phyloP scores from a whole-genome alignment of 495 filamentous ascomycete species.

The Aspergillus sclerotiicarbonarius region DNA sequence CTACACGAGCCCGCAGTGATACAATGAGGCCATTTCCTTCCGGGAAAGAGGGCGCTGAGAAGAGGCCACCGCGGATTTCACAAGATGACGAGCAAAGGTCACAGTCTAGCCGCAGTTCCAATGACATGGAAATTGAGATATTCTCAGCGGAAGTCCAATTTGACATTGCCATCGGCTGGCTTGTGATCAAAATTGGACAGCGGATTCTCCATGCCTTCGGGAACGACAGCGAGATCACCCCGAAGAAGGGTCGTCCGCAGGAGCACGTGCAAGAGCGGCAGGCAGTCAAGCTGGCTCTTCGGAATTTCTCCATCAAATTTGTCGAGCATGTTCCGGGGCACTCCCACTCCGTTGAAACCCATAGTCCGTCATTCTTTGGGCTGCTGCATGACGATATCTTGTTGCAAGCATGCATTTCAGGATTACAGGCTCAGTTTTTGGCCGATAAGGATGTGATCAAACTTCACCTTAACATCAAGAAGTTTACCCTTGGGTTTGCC shows the following conservation, averaged over 20 bases:
- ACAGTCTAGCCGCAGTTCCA: neutral
- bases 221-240: slow-evolving; percentile 13
- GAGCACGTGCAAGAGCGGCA: slow-evolving; percentile 24
- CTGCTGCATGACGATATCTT: slow-evolving; percentile 36
- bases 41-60: slow-evolving; percentile 10
- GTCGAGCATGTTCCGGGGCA: slow-evolving; percentile 58
- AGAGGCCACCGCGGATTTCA: slow-evolving; percentile 1
- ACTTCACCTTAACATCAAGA: slow-evolving; percentile 49
- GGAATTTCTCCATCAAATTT: slow-evolving; percentile 60
- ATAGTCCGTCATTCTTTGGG: slow-evolving; percentile 18
- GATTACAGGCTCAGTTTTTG: slow-evolving; percentile 27
- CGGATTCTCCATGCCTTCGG: slow-evolving; percentile 47
- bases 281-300: slow-evolving; percentile 49
- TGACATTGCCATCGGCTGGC: slow-evolving; percentile 67
- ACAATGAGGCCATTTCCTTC: slow-evolving; percentile 16
- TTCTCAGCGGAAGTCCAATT: slow-evolving; percentile 57
- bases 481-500: slow-evolving; percentile 70
- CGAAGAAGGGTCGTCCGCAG: slow-evolving; percentile 16
- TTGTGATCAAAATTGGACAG: slow-evolving; percentile 60
- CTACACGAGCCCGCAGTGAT: slow-evolving; percentile 21
- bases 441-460: slow-evolving; percentile 20
- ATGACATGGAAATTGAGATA: slow-evolving; percentile 53
- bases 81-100: slow-evolving; percentile 10
- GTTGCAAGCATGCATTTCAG: slow-evolving; percentile 30
- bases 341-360: slow-evolving; percentile 21